These are phyloP conservation scores for Eremomyces bilateralis DNA, from an alignment of 495 filamentous ascomycete species.

Conservation along the genomic window DNA sequence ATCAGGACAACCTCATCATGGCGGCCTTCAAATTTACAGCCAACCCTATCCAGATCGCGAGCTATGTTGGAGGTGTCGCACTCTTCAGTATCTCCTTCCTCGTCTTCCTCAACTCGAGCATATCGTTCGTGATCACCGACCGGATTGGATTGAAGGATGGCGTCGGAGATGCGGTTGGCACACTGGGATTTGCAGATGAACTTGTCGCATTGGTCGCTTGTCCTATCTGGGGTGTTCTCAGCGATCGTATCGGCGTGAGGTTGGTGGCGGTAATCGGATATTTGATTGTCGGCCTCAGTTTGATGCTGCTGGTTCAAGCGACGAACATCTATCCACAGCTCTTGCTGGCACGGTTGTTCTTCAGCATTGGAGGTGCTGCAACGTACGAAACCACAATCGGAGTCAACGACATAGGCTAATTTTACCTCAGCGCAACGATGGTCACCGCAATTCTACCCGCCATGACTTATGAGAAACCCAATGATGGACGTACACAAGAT, in stretches of 20 bases:
- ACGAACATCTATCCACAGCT: constrained; percentile 78
- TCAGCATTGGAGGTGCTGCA: constrained; percentile 77
- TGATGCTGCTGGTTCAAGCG: constrained; percentile 68
- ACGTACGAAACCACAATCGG: constrained; percentile 27
- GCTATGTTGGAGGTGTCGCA: constrained; percentile 75
- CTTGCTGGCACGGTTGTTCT: constrained; percentile 63
- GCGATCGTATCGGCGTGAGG: constrained; percentile 71
- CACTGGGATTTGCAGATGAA: constrained; percentile 90
- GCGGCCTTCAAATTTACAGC: constrained; percentile 29
- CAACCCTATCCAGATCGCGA: constrained; percentile 48
- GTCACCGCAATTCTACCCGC: constrained; percentile 85
- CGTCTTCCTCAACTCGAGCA: constrained; percentile 84
- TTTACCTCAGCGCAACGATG: constrained; percentile 53
- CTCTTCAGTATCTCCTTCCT: constrained; percentile 94
- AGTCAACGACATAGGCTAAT: too few species aligned
- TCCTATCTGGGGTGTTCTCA: constrained; percentile 79
- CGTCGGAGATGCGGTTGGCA: constrained; percentile 81
- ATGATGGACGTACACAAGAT: not conserved
- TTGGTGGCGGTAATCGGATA: constrained; percentile 51
- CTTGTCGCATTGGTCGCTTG: constrained; percentile 76
- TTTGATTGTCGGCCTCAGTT: constrained; percentile 46
- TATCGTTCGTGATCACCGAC: constrained; percentile 89
- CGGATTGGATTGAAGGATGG: constrained; percentile 52
- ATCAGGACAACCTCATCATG: not conserved
- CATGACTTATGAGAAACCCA: constrained; percentile 39